Conservation (phyloP, 805 yeast species). For the Gaillardinia entomophila region DNA sequence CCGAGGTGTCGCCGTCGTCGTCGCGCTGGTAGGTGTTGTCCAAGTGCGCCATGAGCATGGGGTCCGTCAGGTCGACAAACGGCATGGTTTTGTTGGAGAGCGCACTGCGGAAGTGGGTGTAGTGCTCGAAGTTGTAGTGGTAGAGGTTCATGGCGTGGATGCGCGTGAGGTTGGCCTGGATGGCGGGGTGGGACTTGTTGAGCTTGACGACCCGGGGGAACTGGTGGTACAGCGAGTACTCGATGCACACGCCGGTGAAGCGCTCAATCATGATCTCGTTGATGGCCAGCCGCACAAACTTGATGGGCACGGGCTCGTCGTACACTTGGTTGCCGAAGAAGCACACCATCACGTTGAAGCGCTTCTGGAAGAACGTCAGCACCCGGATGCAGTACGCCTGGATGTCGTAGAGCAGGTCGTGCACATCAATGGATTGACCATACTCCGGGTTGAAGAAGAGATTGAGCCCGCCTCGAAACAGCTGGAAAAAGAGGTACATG, state of each 20-base stretch:
- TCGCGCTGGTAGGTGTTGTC: background rate
- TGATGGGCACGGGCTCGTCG: constrained; percentile 4
- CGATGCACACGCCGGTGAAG: constrained; percentile 9
- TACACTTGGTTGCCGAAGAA: constrained; percentile 11
- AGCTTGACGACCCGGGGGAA: constrained; percentile 9
- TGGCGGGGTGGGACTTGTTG: background rate
- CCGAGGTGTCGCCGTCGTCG: background rate
- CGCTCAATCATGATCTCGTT: constrained; percentile 18
- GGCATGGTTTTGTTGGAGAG: no score
- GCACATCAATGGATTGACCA: background rate
- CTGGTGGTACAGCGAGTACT: constrained; percentile 13
- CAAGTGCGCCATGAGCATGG: background rate
- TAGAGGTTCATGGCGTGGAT: constrained; percentile 1
- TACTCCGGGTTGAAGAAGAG: constrained; percentile 7
- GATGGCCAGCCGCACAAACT: constrained; percentile 3
- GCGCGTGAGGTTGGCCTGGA: background rate
- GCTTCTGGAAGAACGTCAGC: constrained; percentile 13
- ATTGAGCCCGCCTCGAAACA: constrained; percentile 16
- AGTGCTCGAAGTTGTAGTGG: constrained; percentile 12
- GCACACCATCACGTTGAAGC: constrained; percentile 11
- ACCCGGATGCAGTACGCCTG: constrained; percentile 12
- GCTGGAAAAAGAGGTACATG: constrained; percentile 13
- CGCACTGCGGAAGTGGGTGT: constrained; percentile 2
- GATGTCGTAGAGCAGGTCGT: constrained; percentile 2
- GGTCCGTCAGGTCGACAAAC: background rate